These are phyloP conservation scores for Puccinellia tenuiflora DNA, from an alignment of 176 grass and related monocot genomes.

Conservation along the genomic window DNA sequence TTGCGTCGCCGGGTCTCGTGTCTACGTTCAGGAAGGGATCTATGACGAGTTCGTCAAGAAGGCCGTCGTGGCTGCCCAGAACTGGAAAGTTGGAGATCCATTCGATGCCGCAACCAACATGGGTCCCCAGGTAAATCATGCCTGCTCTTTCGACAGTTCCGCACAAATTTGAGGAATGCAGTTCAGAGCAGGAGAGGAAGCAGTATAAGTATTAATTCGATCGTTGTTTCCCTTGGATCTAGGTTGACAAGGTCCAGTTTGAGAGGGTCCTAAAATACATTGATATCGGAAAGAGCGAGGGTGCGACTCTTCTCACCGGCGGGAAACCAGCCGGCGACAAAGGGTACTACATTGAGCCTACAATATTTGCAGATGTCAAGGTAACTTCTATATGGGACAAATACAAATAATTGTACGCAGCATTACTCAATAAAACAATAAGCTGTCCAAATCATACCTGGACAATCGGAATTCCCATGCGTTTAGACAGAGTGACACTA, in stretches of 20 bases:
- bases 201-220: neutral
- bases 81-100: conserved; percentile 79
- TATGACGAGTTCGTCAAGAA: conserved; percentile 86
- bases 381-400: neutral
- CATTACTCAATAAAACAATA: neutral
- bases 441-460: neutral
- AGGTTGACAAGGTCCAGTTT: conserved; percentile 77
- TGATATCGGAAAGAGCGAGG: conserved; percentile 75
- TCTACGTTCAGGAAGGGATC: conserved; percentile 84
- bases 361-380: conserved; percentile 81
- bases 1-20: conserved; percentile 73
- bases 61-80: conserved; percentile 47
- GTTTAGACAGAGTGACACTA: neutral
- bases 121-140: conserved; percentile 66
- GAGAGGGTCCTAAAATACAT: conserved; percentile 82
- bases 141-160: neutral
- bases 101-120: conserved; percentile 60
- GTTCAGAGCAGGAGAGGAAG: neutral
- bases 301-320: conserved; percentile 67
- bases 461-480: too few species aligned
- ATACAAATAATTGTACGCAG: neutral
- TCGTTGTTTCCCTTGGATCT: neutral
- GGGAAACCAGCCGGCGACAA: conserved; percentile 52
- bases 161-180: neutral
- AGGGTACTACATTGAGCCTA: conserved; percentile 90